These are phyloP conservation scores for Eucalyptus viminalis DNA, from an alignment of 345 rosid genomes.

Conservation along the genomic window DNA sequence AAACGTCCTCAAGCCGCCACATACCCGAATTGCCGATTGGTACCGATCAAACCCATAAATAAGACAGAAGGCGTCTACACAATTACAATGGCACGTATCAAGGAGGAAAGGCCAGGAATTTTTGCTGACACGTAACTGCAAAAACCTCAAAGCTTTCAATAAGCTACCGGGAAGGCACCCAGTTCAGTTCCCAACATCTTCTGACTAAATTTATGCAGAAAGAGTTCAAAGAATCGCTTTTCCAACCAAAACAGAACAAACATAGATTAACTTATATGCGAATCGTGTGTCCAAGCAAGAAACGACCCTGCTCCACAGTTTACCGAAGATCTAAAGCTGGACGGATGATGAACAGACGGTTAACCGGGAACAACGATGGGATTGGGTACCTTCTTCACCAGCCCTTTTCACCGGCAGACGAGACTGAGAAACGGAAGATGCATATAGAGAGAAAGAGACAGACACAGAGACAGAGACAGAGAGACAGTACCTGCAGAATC, in stretches of 20 bases:
- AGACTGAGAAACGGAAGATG: neutral
- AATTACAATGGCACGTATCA: neutral
- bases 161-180: neutral
- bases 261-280: neutral
- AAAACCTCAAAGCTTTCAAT: neutral
- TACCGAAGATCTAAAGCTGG: neutral
- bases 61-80: neutral
- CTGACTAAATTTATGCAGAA: neutral
- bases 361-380: neutral
- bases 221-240: neutral
- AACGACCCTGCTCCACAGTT: neutral
- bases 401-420: neutral
- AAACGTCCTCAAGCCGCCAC: neutral
- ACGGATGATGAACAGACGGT: neutral
- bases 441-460: neutral
- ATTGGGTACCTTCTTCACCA: neutral
- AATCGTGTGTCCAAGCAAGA: neutral
- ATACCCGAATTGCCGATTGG: neutral
- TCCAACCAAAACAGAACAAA: neutral
- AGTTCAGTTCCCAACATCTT: neutral
- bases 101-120: neutral
- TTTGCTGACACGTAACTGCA: neutral
- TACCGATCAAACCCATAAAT: neutral
- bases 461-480: neutral
- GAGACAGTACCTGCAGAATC: neutral